A percentile compares a stretch with the other conserved stretches of the same genome.
phyloP scores from a whole-genome alignment of 2,329 filamentous ascomycete genomes.

The Nemania sp. region DNA sequence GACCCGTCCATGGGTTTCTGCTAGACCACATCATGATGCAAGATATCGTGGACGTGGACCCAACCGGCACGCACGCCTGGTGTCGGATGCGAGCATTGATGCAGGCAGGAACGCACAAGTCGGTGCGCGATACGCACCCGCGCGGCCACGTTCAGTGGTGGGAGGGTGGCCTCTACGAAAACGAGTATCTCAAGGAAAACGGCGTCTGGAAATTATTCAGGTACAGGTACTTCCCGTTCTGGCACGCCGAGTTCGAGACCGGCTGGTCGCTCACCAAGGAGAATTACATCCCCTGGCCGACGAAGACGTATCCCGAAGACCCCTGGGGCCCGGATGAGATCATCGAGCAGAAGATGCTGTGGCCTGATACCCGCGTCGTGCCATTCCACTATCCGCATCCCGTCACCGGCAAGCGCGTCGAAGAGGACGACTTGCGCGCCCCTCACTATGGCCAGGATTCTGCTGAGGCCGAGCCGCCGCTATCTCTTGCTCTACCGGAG shows the following conservation, averaged over 20 bases:
- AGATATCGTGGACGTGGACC: conserved; percentile 57
- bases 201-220: conserved; percentile 59
- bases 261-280: conserved; percentile 59
- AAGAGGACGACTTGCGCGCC: conserved; percentile 53
- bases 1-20: conserved; percentile 59
- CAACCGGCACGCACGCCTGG: conserved; percentile 52
- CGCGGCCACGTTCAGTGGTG: conserved; percentile 61
- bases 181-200: conserved; percentile 61
- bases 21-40: conserved; percentile 63
- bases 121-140: conserved; percentile 54
- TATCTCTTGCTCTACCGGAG: conserved; percentile 47
- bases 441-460: conserved; percentile 50
- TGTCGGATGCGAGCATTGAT: conserved; percentile 60
- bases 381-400: conserved; percentile 59
- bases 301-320: conserved; percentile 53
- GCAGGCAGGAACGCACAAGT: conserved; percentile 55
- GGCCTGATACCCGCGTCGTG: conserved; percentile 59
- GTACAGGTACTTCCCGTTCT: conserved; percentile 61
- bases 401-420: conserved; percentile 51
- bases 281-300: conserved; percentile 58
- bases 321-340: conserved; percentile 57
- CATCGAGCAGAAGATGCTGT: conserved; percentile 58
- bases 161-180: conserved; percentile 63
- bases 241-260: conserved; percentile 58
- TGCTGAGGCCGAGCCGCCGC: conserved; percentile 45